Evolutionary conservation across 1,284 basidiomycete genomes (phyloP).

Genomic region (Microbotryum silenes-acaulis): DNA sequence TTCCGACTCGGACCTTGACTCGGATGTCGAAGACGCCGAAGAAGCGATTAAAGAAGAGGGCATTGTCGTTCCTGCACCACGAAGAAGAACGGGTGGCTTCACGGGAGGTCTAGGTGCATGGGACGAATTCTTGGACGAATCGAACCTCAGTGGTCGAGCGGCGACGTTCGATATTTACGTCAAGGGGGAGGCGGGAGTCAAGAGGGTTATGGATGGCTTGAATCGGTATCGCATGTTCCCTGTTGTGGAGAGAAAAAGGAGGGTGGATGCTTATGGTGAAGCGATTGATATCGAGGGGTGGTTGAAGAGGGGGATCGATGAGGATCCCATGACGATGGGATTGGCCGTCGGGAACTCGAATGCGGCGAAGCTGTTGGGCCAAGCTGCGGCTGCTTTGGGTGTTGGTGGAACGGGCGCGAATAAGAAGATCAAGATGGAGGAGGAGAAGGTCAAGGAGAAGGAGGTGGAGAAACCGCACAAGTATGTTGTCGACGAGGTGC

Average conservation of each 20-base stretch:
- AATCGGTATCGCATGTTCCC: constrained; percentile 95
- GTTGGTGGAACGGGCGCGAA: no score
- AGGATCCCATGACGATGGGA: constrained; percentile 38
- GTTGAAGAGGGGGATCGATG: constrained; percentile 70
- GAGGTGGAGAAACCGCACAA: constrained; percentile 75
- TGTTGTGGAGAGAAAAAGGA: constrained; percentile 81
- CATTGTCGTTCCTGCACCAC: constrained; percentile 39
- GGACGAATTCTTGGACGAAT: constrained; percentile 36
- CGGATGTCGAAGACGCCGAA: constrained; percentile 8
- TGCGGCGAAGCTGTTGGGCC: constrained; percentile 10
- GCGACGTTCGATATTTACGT: constrained; percentile 89
- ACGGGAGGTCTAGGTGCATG: constrained; percentile 32
- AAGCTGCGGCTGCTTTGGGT: constrained; percentile 2
- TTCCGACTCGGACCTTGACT: constrained; percentile 38
- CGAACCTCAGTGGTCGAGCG: constrained; percentile 18
- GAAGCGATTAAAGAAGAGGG: constrained; percentile 62
- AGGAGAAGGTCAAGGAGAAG: constrained; percentile 43
- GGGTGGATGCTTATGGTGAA: constrained; percentile 94
- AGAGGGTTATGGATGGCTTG: constrained; percentile 57
- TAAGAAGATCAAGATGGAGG: constrained; percentile 56
- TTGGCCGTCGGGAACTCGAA: neutral
- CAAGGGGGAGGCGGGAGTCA: constrained; percentile 62
- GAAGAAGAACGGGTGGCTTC: constrained; percentile 22
- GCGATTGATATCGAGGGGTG: constrained; percentile 88
- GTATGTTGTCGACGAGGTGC: constrained; percentile 65